Evolutionary conservation across 805 yeast species (phyloP).

Genomic region (Spathaspora girioi): DNA sequence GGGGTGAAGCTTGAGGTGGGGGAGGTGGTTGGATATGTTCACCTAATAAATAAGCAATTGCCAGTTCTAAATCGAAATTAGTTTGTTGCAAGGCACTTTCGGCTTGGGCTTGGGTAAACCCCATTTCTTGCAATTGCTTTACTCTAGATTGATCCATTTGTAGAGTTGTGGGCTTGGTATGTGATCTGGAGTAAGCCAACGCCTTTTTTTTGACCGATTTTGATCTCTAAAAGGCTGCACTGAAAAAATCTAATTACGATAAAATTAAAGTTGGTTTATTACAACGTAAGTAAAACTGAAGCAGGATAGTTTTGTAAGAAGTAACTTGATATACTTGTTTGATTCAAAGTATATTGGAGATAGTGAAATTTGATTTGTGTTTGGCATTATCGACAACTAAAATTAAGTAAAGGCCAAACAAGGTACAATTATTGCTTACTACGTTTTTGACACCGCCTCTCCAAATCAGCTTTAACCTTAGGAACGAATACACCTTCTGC

Average conservation of each 20-base stretch:
- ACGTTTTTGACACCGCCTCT: background rate
- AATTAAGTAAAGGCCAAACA: too few species aligned
- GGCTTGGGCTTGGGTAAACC: conserved; percentile 35
- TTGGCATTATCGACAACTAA: too few species aligned
- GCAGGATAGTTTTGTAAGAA: too few species aligned
- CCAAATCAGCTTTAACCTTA: background rate
- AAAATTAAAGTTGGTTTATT: too few species aligned
- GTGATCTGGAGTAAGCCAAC: background rate
- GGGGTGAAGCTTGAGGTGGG: background rate
- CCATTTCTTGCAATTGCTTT: conserved; percentile 33
- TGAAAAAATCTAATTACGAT: too few species aligned
- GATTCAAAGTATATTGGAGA: too few species aligned
- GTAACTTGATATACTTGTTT: too few species aligned
- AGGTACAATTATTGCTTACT: too few species aligned
- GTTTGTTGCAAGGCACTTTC: conserved; percentile 30
- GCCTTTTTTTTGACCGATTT: too few species aligned
- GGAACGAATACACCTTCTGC: background rate
- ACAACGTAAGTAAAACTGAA: too few species aligned
- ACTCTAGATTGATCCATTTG: conserved; percentile 14
- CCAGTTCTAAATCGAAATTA: conserved; percentile 22
- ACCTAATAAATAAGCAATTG: conserved; percentile 32
- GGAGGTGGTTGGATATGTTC: conserved; percentile 13
- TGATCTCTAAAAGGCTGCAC: too few species aligned
- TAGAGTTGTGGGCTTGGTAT: background rate
- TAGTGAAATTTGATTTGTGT: too few species aligned